phyloP scores from a whole-genome alignment of 2,329 filamentous ascomycete genomes.

The Endothia cerciana region DNA sequence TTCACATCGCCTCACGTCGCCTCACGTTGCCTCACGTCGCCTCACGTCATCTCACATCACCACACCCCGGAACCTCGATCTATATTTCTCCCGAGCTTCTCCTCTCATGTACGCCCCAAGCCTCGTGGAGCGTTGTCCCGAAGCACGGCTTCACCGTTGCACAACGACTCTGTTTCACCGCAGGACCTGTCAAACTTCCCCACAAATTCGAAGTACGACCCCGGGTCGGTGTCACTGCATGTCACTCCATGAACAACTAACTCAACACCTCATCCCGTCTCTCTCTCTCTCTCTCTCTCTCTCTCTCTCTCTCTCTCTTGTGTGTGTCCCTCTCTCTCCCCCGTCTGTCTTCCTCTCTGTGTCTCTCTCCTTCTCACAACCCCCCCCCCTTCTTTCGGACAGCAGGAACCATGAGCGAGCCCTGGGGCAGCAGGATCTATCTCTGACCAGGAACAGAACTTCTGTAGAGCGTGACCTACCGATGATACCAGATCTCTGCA shows the following conservation, averaged over 20 bases:
- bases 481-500: neutral
- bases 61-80: neutral
- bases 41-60: neutral
- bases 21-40: neutral
- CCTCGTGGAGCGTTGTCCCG: neutral
- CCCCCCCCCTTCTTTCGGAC: neutral
- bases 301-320: too few relatives aligned
- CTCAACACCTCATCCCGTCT: too few relatives aligned
- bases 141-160: neutral
- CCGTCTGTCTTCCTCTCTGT: too few relatives aligned
- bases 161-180: constrained; percentile 20
- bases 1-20: neutral
- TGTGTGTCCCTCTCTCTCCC: too few relatives aligned
- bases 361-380: too few relatives aligned
- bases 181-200: constrained; percentile 23
- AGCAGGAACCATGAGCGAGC: neutral
- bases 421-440: neutral
- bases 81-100: neutral
- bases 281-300: too few relatives aligned
- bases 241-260: neutral
- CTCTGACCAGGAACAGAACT: neutral
- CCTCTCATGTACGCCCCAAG: neutral
- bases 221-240: neutral
- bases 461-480: neutral
- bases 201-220: constrained; percentile 18